Base-by-base conservation (phyloP, 805 yeast species). In the Cyberlindnera maclurae region DNA sequence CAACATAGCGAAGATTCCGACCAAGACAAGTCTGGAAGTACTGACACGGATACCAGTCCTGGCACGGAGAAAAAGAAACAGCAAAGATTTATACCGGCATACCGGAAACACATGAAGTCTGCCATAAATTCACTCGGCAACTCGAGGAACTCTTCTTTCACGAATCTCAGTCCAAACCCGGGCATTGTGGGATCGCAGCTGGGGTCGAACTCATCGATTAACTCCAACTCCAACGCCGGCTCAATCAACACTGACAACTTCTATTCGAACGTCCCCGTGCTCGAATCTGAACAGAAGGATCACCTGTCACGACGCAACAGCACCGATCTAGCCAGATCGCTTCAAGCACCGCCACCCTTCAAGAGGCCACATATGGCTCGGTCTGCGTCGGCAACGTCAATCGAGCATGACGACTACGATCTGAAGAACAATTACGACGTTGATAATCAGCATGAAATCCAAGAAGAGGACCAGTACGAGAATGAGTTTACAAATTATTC, bases 401-500 rank as follows among this genome's bases (percentile, higher is more conserved):
- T 45, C 26, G 35, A 34, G 13, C 27, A 16, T 16, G 29, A 18
- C 9, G 56, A 47, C 6, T 62, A 61, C 40, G 52, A 50, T 22
- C 37, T 61, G 39, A 60, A 59, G 41, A 60, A 60, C 39, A 62
- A 59, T 43, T 60, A 61, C 41, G 54, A 62, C 29, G 42, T 52
- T 11, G 45, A 42, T 6, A 57, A 58, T 31, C 45, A 55, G 1
- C 40, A 51, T 33, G 65, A 62, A 36, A 64, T 65, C 12, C 57
- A 58, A n/a, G 69, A 65, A 39, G 71, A 65, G 40, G 71, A 65
- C 44, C 69, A 64, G 41, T 66, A 66, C 40, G 70, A 64, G 46
- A 66, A 68, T 41, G 71, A 67, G 35, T 68, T 66, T 37, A 67
- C 75, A 1, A 70, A 68, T 44, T 70, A 71, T 44, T 52, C 62